Conservation (phyloP, 768 basidiomycete species). For the Rhodotorula graminis region DNA sequence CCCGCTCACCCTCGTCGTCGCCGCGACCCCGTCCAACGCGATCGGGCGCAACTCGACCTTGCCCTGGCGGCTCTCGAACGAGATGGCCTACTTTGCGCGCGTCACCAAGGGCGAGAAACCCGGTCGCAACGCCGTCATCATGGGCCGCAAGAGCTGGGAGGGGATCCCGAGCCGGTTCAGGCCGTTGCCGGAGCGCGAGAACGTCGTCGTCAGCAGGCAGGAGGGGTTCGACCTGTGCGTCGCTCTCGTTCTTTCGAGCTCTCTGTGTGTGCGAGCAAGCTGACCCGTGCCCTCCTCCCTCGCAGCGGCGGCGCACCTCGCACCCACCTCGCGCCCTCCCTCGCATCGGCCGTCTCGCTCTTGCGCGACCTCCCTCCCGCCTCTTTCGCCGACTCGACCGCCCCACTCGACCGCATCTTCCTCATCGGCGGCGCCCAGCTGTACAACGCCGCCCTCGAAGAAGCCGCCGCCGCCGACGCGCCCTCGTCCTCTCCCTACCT, state of each 20-base stretch:
- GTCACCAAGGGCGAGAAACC: constrained; percentile 59
- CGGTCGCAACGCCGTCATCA: constrained; percentile 67
- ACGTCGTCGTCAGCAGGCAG: constrained; percentile 70
- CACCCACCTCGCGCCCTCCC: constrained; percentile 27
- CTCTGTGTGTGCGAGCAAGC: background rate
- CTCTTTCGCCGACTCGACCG: background rate
- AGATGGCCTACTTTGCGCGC: constrained; percentile 87
- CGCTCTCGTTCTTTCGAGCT: background rate
- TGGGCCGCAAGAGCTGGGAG: constrained; percentile 98
- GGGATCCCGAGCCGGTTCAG: constrained; percentile 80
- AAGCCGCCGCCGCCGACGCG: constrained; percentile 20
- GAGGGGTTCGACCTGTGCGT: constrained; percentile 61
- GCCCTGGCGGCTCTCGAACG: constrained; percentile 82
- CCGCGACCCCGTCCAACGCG: constrained; percentile 78
- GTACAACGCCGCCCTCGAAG: constrained; percentile 62
- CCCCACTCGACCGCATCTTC: constrained; percentile 58
- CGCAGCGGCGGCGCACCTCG: constrained; percentile 13
- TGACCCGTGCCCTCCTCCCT: background rate
- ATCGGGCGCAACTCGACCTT: constrained; percentile 72
- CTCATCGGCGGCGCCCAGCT: constrained; percentile 88
- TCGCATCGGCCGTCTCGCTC: constrained; percentile 25
- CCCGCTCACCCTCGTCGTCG: constrained; percentile 78
- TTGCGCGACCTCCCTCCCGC: constrained; percentile 12
- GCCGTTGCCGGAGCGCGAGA: constrained; percentile 69
- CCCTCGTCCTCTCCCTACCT: constrained; percentile 45